Base-by-base conservation (phyloP, 768 basidiomycete genomes). In the Gloeostereum incarnatum region DNA sequence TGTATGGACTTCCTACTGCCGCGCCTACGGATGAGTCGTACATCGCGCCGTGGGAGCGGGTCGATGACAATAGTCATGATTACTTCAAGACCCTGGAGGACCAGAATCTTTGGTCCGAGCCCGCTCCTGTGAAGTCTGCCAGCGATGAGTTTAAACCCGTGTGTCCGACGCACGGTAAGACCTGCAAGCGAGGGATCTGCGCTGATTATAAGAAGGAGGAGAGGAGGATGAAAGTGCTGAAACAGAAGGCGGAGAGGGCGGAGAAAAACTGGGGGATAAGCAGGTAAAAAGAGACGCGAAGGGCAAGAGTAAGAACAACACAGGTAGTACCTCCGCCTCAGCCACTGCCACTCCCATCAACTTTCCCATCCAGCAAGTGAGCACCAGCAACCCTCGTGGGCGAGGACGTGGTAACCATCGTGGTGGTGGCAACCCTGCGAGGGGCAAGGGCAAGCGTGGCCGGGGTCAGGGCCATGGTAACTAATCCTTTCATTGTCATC, bases 171-270 rank as follows among this genome's bases (percentile, higher is more conserved):
- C 61, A 62, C 44, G 44, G 47, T 29, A 45, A 48, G 16, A 41
- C 51, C 13, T 64, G 64, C 35, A 61, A 58, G 50, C 61, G 61
- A 49, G 62, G 61, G 20, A 58, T 63, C 1, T 66, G 64, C 33
- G 39, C 38, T 13, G 61, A 57, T 45, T 51, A 57, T 48, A 48
- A 54, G 31, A 50, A 50, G 40, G 35, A 52, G 17, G 26, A 58
- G 39, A 53, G 44, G 45, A 52, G 55, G 44, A 44, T 51, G 45
- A 52, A 51, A 39, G 40, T 41, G 31, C n/a, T n/a, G n/a, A 34
- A 34, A 19, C 13, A 19, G n/a, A 19, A 34, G 3, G 20, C 14
- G 8, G 33, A 34, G 33, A 34, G 20, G 33, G 20, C 8, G 32
- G 17, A 33, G 8, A 43, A 41, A 40, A 44, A 52, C 41, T 34